A percentile compares a stretch with the other conserved stretches of the same genome.
These are phyloP conservation scores for Kodamaea fukazawae DNA, from an alignment of 805 yeast species.

Conservation along the genomic window DNA sequence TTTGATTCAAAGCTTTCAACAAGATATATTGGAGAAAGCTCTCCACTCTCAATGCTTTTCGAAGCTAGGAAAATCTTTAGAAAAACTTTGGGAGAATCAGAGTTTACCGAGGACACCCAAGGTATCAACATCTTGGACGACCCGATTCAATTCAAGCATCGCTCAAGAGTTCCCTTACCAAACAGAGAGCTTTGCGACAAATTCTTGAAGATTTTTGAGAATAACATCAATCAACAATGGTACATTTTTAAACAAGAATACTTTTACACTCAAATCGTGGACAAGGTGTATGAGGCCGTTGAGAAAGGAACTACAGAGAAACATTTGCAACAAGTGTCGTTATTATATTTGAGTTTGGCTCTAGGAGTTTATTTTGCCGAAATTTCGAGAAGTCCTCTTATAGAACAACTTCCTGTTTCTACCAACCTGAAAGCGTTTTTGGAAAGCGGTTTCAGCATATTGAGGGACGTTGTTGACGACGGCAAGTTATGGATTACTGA, in stretches of 20 bases:
- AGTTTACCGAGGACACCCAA: constrained; percentile 38
- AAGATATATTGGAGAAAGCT: constrained; percentile 42
- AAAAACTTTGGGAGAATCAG: constrained; percentile 27
- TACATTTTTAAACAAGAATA: constrained; percentile 38
- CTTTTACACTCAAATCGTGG: constrained; percentile 25
- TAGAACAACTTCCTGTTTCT: constrained; percentile 14
- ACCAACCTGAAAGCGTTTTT: constrained; percentile 31
- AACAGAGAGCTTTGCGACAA: constrained; percentile 4
- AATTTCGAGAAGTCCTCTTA: constrained; percentile 24
- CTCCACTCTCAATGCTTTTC: constrained; percentile 38
- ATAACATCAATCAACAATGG: constrained; percentile 38
- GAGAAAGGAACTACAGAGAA: constrained; percentile 15
- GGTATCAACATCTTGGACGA: constrained; percentile 36
- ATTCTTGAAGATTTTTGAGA: constrained; percentile 26
- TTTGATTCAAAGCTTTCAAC: constrained; percentile 34
- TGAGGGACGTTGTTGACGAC: constrained; percentile 34
- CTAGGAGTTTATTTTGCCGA: constrained; percentile 40
- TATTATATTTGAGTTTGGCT: constrained; percentile 40
- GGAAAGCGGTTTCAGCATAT: constrained; percentile 31
- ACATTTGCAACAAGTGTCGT: constrained; percentile 23
- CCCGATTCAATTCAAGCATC: constrained; percentile 22
- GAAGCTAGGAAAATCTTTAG: constrained; percentile 40
- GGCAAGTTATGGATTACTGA: constrained; percentile 43
- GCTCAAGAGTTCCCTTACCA: constrained; percentile 14
- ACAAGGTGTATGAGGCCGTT: constrained; percentile 27